These are phyloP conservation scores for Cladosporium sp. DNA, from an alignment of 2,329 filamentous ascomycete species.

Conservation along the genomic window DNA sequence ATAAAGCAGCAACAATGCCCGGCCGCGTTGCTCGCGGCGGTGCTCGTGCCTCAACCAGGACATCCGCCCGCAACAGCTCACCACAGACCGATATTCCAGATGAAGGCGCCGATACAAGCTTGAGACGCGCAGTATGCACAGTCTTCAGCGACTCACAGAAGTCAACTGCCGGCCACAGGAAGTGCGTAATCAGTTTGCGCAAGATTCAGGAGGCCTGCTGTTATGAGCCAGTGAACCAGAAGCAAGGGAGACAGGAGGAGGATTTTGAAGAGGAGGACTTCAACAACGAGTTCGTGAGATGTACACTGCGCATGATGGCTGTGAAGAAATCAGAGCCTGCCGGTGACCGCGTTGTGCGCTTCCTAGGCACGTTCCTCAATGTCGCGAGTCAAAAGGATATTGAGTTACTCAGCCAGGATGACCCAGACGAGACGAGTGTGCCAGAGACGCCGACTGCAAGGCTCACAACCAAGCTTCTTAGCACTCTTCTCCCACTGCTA, in stretches of 20 bases:
- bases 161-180: conserved; percentile 85
- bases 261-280: conserved; percentile 85
- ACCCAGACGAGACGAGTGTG: conserved; percentile 61
- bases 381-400: conserved; percentile 62
- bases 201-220: conserved; percentile 87
- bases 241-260: conserved; percentile 54
- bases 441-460: conserved; percentile 82
- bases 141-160: conserved; percentile 68
- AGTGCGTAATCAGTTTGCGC: conserved; percentile 80
- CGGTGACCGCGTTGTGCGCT: conserved; percentile 81
- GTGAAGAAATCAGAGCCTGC: conserved; percentile 90
- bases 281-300: conserved; percentile 80
- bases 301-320: conserved; percentile 75
- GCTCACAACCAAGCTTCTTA: conserved; percentile 72
- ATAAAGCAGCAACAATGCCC: conserved; percentile 37
- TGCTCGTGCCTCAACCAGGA: conserved; percentile 23
- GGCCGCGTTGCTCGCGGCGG: conserved; percentile 32
- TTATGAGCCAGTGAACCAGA: conserved; percentile 54
- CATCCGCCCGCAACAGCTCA: conserved; percentile 31
- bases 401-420: conserved; percentile 42
- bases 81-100: conserved; percentile 57
- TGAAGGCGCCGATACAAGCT: conserved; percentile 67
- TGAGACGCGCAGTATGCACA: conserved; percentile 71
- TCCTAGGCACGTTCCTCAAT: conserved; percentile 82
- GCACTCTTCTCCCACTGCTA: conserved; percentile 72